Percentiles rank a stretch among this genome's conserved stretches.
Conservation (phyloP, 2,329 filamentous ascomycete genomes). For the Parastagonospora nodorum region DNA sequence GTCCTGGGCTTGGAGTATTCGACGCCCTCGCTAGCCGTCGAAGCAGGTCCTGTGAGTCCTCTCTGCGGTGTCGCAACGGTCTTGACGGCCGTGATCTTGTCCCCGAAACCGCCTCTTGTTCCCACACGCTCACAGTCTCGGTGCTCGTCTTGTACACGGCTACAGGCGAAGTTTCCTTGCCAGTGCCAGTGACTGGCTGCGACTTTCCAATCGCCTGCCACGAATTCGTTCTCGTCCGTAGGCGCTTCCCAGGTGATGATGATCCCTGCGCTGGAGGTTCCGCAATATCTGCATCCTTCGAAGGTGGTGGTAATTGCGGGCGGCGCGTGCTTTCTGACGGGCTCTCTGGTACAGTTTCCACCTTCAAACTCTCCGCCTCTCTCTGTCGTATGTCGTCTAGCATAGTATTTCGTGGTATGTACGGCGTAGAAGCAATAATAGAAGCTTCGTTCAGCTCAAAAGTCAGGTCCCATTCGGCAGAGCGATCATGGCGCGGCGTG, state of each 20-base stretch:
- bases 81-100: constrained; percentile 29
- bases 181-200: constrained; percentile 29
- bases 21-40: constrained; percentile 52
- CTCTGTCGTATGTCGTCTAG: constrained; percentile 51
- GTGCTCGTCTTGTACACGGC: constrained; percentile 40
- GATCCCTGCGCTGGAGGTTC: constrained; percentile 7
- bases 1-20: constrained; percentile 53
- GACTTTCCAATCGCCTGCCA: constrained; percentile 39
- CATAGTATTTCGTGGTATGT: constrained; percentile 46
- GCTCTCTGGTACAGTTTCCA: constrained; percentile 36
- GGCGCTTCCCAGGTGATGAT: constrained; percentile 12
- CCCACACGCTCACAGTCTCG: constrained; percentile 39
- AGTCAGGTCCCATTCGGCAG: constrained; percentile 42
- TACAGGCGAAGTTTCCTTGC: constrained; percentile 38
- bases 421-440: constrained; percentile 55
- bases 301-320: constrained; percentile 17
- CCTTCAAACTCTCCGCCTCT: constrained; percentile 47
- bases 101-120: constrained; percentile 31
- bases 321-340: constrained; percentile 34
- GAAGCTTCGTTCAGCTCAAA: constrained; percentile 54
- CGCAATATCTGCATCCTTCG: constrained; percentile 8
- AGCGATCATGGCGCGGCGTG: constrained; percentile 29
- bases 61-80: constrained; percentile 38
- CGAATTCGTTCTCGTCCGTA: constrained; percentile 33
- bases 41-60: constrained; percentile 54